Conservation (phyloP, 306 rosid genomes). For the Castanea sativa region DNA sequence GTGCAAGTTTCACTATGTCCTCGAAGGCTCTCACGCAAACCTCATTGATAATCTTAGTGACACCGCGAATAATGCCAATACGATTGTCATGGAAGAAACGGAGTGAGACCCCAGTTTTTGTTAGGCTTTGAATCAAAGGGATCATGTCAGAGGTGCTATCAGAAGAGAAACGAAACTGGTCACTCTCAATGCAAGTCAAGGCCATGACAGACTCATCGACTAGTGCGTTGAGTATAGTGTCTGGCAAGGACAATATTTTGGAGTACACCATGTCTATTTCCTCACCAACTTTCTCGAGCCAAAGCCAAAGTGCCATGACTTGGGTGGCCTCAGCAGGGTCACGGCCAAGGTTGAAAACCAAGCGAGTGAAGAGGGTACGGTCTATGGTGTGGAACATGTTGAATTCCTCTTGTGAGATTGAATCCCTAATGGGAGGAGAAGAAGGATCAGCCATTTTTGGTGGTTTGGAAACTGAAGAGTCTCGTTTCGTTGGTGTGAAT, state of each 20-base stretch:
- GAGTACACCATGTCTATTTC: slow-evolving; percentile 15
- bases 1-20: slow-evolving; percentile 36
- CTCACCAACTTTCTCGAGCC: slow-evolving; percentile 41
- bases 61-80: neutral
- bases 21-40: slow-evolving; percentile 47
- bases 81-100: slow-evolving; percentile 37
- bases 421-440: neutral
- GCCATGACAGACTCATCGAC: slow-evolving; percentile 39
- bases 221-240: slow-evolving; percentile 21
- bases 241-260: slow-evolving; percentile 32
- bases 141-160: neutral
- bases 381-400: slow-evolving; percentile 54
- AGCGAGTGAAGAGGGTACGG: slow-evolving; percentile 45
- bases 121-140: slow-evolving; percentile 36
- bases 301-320: slow-evolving; percentile 60
- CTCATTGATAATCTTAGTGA: slow-evolving; percentile 24
- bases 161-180: neutral
- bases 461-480: too few relatives aligned
- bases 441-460: slow-evolving; percentile 18
- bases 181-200: slow-evolving; percentile 36
- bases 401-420: slow-evolving; percentile 45
- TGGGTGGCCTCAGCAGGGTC: slow-evolving; percentile 38
- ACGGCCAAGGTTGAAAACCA: slow-evolving; percentile 36
- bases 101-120: slow-evolving; percentile 21
- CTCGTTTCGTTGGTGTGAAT: neutral